Conservation (phyloP, 169 alveolate genomes). For the Sarcocystis neurona region DNA sequence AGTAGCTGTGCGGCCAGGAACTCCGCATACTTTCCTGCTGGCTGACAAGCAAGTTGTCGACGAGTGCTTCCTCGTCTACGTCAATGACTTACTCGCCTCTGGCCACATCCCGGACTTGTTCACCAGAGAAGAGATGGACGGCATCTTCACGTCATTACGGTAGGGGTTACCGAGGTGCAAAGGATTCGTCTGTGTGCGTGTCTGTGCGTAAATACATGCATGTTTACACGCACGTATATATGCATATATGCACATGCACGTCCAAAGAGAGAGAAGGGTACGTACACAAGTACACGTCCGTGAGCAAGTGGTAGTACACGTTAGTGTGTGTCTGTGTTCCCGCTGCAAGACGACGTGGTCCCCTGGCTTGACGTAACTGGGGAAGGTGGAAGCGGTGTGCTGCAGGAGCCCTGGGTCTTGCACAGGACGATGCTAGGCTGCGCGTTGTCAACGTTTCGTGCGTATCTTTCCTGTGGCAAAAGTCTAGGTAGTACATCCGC, state of each 20-base stretch:
- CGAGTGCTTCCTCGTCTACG: slow-evolving; percentile 90
- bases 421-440: too few species aligned
- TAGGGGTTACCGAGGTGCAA: slow-evolving; percentile 60
- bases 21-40: slow-evolving; percentile 89
- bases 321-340: too few species aligned
- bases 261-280: not conserved
- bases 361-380: too few species aligned
- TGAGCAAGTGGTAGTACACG: too few species aligned
- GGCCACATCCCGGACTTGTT: slow-evolving; percentile 94
- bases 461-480: too few species aligned
- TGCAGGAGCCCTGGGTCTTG: too few species aligned
- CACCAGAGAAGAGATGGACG: slow-evolving; percentile 90
- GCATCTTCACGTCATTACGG: slow-evolving; percentile 84
- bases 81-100: slow-evolving; percentile 94
- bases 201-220: not conserved
- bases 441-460: too few species aligned
- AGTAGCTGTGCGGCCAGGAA: slow-evolving; percentile 91
- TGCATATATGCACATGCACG: not conserved
- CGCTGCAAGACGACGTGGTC: too few species aligned
- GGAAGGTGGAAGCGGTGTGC: too few species aligned
- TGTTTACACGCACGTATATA: not conserved
- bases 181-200: not conserved
- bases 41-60: slow-evolving; percentile 94
- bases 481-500: too few species aligned
- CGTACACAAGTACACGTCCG: too few species aligned